phyloP scores from a whole-genome alignment of 1,284 basidiomycete genomes.

The Apiotrichum sp. region DNA sequence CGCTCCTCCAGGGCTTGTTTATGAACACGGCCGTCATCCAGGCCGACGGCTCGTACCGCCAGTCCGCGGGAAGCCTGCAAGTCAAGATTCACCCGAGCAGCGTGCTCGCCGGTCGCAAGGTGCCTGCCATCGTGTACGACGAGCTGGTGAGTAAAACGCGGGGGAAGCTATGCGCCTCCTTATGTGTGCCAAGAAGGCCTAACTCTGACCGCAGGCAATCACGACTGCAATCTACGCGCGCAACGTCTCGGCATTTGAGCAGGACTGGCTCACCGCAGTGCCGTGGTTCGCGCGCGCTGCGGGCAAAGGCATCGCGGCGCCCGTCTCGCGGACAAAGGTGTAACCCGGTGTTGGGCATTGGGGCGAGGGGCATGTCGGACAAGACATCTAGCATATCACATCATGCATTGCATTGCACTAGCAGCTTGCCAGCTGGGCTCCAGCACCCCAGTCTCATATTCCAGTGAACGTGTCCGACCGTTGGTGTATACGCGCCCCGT shows the following conservation, averaged over 20 bases:
- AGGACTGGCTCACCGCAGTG: slow-evolving; percentile 52
- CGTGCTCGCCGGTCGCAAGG: slow-evolving; percentile 67
- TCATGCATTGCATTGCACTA: too few species aligned
- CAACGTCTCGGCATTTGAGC: slow-evolving; percentile 72
- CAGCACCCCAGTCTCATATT: too few species aligned
- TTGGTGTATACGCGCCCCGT: too few species aligned
- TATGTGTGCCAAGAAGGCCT: not conserved
- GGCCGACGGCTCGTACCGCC: slow-evolving; percentile 74
- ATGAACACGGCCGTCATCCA: slow-evolving; percentile 77
- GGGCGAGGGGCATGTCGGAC: too few species aligned
- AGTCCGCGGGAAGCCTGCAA: slow-evolving; percentile 65
- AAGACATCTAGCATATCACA: too few species aligned
- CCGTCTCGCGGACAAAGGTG: slow-evolving; percentile 1
- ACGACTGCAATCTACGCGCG: slow-evolving; percentile 82
- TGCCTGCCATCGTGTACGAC: slow-evolving; percentile 78
- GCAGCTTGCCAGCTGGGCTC: too few species aligned
- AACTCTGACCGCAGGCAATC: slow-evolving; percentile 49
- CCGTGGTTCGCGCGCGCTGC: slow-evolving; percentile 37
- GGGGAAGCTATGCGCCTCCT: too few species aligned
- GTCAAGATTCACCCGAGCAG: slow-evolving; percentile 87
- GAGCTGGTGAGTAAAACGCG: slow-evolving; percentile 59
- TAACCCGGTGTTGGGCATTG: too few species aligned
- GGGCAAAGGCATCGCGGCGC: slow-evolving; percentile 3
- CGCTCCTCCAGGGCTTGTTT: slow-evolving; percentile 66
- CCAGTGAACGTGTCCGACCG: too few species aligned